Evolutionary conservation across 2,329 filamentous ascomycete species (phyloP).

Genomic region (Epicoccum sorghinum): DNA sequence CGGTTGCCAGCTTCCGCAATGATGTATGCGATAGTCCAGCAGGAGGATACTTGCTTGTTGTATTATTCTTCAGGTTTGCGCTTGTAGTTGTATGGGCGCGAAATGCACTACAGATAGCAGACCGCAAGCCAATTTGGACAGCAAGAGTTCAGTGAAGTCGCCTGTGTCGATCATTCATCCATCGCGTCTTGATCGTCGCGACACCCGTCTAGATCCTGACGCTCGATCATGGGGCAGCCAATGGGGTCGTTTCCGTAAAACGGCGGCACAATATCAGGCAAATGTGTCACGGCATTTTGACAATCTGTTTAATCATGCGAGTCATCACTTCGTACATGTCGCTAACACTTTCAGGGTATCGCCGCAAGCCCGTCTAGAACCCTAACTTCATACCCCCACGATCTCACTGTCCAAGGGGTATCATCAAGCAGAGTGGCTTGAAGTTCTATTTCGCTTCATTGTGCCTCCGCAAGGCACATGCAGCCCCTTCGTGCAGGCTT

Average conservation of each 20-base stretch:
- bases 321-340: slow-evolving; percentile 8
- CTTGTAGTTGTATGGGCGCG: no score
- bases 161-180: neutral
- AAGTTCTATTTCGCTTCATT: neutral
- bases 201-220: neutral
- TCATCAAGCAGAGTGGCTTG: neutral
- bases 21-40: neutral
- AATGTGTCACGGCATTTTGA: neutral
- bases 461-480: neutral
- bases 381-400: neutral
- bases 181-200: neutral
- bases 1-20: slow-evolving; percentile 1
- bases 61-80: neutral
- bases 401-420: neutral
- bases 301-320: slow-evolving; percentile 1
- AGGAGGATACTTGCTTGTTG: neutral
- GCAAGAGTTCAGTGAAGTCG: neutral
- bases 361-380: slow-evolving; percentile 1
- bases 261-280: neutral
- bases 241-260: neutral
- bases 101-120: neutral
- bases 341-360: neutral
- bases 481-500: neutral
- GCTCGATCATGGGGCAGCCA: neutral
- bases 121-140: neutral